Evolutionary conservation across 2,329 filamentous ascomycete genomes (phyloP), one percentile per base, ranked within the genome.

Genomic region (Chaetomium globosum): DNA sequence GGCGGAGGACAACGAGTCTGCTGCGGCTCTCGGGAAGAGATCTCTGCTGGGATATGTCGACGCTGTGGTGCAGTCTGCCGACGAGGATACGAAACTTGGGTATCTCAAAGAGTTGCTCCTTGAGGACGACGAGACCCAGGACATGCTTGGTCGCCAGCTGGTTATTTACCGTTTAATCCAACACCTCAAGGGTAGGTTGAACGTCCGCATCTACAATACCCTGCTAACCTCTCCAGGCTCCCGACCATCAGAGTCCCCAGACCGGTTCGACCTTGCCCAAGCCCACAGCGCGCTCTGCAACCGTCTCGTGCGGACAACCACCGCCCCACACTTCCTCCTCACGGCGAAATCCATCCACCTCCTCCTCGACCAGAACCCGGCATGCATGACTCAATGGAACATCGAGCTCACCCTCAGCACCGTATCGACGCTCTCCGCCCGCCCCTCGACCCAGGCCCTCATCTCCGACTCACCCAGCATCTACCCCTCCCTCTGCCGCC

Each of bases 381-480:
- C 77, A 21, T 77, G 78, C 49, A 84, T 86, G 79, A 80, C 79
- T 6, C 85, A 87, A 70, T 86, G 84, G 80, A 86, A 85, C 67
- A 78, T 87, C 26, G 85, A 87, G 66, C 69, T 77, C 31, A 84
- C 83, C 4, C 74, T 87, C 48, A 79, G 78, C 69, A 79, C 77
- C 5, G 77, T 85, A 4, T 73, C 72, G 67, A 75, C 71, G 58
- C 75, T 76, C 56, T 81, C 70, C 72, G 69, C 74, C 21, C 30
- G 66, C 48, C 64, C 74, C 23, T 68, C 73, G 31, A 55, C 63
- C 46, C 70, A 75, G 54, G 26, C 70, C 21, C 59, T 64, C 5
- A 12, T 75, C 52, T 71, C 72, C 49, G 71, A 72, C 19, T 75
- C 77, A 0, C 73, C 77, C 7, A 74, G 77, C 6, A 74, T 79